Evolutionary conservation across 2,329 filamentous ascomycete species (phyloP).

Genomic region (Diplocarpon mali): DNA sequence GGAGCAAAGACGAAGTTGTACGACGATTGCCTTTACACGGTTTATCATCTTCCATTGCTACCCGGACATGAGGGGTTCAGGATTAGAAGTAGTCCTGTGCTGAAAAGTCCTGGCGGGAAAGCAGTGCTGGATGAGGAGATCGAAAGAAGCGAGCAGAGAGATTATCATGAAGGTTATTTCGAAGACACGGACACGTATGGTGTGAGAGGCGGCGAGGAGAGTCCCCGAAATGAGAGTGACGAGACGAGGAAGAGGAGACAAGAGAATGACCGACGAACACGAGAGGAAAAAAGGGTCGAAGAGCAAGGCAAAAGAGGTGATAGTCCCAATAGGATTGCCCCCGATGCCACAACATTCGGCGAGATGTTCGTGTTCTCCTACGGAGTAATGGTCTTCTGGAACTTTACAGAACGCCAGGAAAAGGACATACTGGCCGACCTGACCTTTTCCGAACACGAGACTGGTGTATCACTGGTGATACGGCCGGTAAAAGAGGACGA

Average conservation of each 20-base stretch:
- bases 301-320: slow-evolving; percentile 33
- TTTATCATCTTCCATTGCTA: slow-evolving; percentile 84
- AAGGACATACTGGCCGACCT: slow-evolving; percentile 93
- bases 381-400: slow-evolving; percentile 97
- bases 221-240: slow-evolving; percentile 32
- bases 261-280: slow-evolving; percentile 26
- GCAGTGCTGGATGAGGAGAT: slow-evolving; percentile 92
- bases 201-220: slow-evolving; percentile 33
- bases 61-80: slow-evolving; percentile 80
- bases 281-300: slow-evolving; percentile 27
- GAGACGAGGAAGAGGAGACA: slow-evolving; percentile 24
- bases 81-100: slow-evolving; percentile 76
- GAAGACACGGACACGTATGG: slow-evolving; percentile 55
- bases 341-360: slow-evolving; percentile 68
- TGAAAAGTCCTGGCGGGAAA: slow-evolving; percentile 89
- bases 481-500: slow-evolving; percentile 77
- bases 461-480: slow-evolving; percentile 57
- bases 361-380: slow-evolving; percentile 98
- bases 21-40: slow-evolving; percentile 92
- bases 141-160: slow-evolving; percentile 78
- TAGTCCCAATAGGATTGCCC: slow-evolving; percentile 48
- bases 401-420: slow-evolving; percentile 91
- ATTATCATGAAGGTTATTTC: slow-evolving; percentile 87
- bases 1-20: slow-evolving; percentile 91
- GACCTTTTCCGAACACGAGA: slow-evolving; percentile 68